Conservation (phyloP, 129 eudicot species). For the Lactuca sativa region DNA sequence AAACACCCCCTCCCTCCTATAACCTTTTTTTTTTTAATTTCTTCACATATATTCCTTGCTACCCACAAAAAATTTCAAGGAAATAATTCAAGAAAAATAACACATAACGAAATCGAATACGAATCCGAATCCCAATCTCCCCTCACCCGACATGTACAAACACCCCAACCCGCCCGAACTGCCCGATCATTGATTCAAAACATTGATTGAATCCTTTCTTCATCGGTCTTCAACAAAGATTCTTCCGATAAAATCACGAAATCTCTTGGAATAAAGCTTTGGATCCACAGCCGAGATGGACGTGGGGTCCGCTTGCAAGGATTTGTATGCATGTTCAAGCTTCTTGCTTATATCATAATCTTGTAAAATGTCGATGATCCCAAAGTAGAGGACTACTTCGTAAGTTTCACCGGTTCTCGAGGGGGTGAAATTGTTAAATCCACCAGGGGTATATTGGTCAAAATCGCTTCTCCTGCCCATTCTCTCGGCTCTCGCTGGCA, state of each 20-base stretch:
- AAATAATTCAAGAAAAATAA: slow-evolving; percentile 24
- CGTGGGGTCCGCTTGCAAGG: slow-evolving; percentile 84
- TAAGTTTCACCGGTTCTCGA: slow-evolving; percentile 63
- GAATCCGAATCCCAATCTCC: slow-evolving; percentile 33
- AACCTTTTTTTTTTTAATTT: slow-evolving; percentile 22
- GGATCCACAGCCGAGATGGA: slow-evolving; percentile 99
- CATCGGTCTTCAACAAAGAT: slow-evolving; percentile 83
- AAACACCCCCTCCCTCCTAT: slow-evolving; percentile 31
- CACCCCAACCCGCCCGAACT: slow-evolving; percentile 12
- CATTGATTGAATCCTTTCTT: slow-evolving; percentile 34
- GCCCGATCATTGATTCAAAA: slow-evolving; percentile 32
- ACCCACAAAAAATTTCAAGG: slow-evolving; percentile 41
- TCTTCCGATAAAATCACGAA: slow-evolving; percentile 78
- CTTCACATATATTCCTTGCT: slow-evolving; percentile 50
- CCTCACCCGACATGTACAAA: slow-evolving; percentile 51
- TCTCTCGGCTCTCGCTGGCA: slow-evolving; percentile 95
- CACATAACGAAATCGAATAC: slow-evolving; percentile 28
- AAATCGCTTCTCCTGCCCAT: slow-evolving; percentile 81
- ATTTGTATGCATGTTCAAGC: slow-evolving; percentile 95
- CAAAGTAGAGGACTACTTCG: slow-evolving; percentile 94
- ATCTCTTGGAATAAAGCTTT: slow-evolving; percentile 83
- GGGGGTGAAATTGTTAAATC: slow-evolving; percentile 49
- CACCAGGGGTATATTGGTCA: slow-evolving; percentile 74
- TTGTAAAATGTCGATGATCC: slow-evolving; percentile 89
- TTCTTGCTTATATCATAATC: slow-evolving; percentile 96